A percentile compares a stretch with the other conserved stretches of the same genome.
These are phyloP conservation scores for Lasiosphaeris hirsuta DNA, from an alignment of 495 filamentous ascomycete species.

Conservation along the genomic window DNA sequence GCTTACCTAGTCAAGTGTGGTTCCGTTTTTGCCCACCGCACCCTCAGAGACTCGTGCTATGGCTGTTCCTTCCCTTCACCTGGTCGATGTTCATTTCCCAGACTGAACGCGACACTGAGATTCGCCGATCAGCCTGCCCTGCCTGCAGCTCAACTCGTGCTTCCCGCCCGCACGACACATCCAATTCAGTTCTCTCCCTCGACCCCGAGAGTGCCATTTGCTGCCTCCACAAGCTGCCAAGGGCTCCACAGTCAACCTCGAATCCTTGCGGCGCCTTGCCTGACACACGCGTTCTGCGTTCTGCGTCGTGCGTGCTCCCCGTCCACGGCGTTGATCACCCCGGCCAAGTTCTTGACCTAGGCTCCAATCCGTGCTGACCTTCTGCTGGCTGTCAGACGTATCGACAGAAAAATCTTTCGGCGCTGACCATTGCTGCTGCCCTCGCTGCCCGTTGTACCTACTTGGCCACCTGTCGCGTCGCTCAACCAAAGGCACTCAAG, in stretches of 20 bases:
- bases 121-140: slow-evolving; percentile 14
- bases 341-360: slow-evolving; percentile 15
- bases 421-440: slow-evolving; percentile 15
- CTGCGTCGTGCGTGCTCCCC: slow-evolving; percentile 11
- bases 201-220: slow-evolving; percentile 18
- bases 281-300: slow-evolving; percentile 16
- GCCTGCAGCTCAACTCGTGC: slow-evolving; percentile 5
- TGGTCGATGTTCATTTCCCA: background rate
- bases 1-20: background rate
- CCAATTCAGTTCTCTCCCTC: slow-evolving; percentile 5
- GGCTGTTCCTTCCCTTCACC: slow-evolving; percentile 1
- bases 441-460: slow-evolving; percentile 23
- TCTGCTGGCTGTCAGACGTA: slow-evolving; percentile 18
- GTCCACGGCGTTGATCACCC: slow-evolving; percentile 16
- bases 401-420: slow-evolving; percentile 12
- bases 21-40: background rate
- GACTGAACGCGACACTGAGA: slow-evolving; percentile 7
- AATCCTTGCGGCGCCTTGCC: slow-evolving; percentile 26
- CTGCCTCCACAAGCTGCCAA: slow-evolving; percentile 26
- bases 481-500: background rate
- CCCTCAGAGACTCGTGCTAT: background rate
- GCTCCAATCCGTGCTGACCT: slow-evolving; percentile 17
- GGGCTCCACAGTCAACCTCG: slow-evolving; percentile 28
- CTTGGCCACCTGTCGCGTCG: slow-evolving; percentile 17
- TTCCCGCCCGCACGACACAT: slow-evolving; percentile 8